Percentiles rank a stretch among this genome's conserved stretches.
phyloP scores from a whole-genome alignment of 2,329 filamentous ascomycete genomes.

The Cladosporium sp. region DNA sequence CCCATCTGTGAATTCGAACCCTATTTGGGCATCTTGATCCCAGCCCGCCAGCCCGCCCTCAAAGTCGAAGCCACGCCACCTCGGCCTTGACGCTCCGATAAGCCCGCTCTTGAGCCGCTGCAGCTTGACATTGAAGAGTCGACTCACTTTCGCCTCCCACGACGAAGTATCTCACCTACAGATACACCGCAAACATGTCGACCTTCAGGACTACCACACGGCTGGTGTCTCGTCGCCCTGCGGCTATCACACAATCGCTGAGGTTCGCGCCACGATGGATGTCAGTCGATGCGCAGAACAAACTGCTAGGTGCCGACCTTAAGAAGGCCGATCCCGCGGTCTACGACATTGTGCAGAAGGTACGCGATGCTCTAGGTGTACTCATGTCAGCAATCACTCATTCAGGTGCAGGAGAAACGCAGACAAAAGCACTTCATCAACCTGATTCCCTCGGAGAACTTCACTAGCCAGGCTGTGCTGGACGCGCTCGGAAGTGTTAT shows the following conservation, averaged over 20 bases:
- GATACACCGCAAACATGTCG: constrained; percentile 33
- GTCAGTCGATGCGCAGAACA: constrained; percentile 45
- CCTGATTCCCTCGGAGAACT: constrained; percentile 91
- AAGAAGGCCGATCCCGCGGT: constrained; percentile 82
- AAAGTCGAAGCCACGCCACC: not conserved
- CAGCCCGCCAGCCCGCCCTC: too few species aligned
- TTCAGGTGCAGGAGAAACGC: constrained; percentile 70
- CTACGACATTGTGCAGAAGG: constrained; percentile 86
- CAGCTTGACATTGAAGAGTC: constrained; percentile 4
- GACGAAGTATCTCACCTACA: not conserved
- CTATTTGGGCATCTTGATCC: constrained; percentile 1
- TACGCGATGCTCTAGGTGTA: constrained; percentile 37
- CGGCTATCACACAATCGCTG: constrained; percentile 23
- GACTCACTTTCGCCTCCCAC: constrained; percentile 4
- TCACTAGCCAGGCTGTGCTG: constrained; percentile 86
- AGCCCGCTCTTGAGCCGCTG: not conserved
- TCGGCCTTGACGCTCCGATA: not conserved
- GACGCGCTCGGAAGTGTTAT: constrained; percentile 90
- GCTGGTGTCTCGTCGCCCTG: constrained; percentile 32
- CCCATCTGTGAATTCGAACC: constrained; percentile 4
- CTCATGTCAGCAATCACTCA: constrained; percentile 3
- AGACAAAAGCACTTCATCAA: constrained; percentile 99
- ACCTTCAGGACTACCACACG: constrained; percentile 37
- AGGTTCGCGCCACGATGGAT: constrained; percentile 35
- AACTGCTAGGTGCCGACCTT: constrained; percentile 77